Conservation (phyloP, 225 moss, liverwort and hornwort species). For the Antitrichia curtipendula region DNA sequence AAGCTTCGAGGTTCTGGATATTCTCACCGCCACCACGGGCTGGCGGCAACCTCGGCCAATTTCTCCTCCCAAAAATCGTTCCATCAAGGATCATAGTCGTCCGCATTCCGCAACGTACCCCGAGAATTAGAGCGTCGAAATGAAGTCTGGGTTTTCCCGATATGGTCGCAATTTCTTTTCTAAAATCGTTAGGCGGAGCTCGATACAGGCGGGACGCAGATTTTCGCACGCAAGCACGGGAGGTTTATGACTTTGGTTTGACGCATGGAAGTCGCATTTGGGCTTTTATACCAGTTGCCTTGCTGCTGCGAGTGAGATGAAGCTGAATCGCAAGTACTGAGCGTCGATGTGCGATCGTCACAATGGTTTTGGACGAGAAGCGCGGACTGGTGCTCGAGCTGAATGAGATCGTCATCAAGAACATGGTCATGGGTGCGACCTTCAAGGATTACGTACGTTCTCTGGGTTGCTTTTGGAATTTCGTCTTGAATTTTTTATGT, state of each 20-base stretch:
- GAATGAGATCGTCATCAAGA: constrained; percentile 55
- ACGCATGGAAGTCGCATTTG: background rate
- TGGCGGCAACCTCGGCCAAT: background rate
- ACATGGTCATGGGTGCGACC: constrained; percentile 74
- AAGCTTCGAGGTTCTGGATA: background rate
- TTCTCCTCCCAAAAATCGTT: background rate
- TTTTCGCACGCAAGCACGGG: background rate
- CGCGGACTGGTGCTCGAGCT: constrained; percentile 61
- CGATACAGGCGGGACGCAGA: background rate
- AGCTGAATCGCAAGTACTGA: background rate
- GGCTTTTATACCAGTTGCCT: background rate
- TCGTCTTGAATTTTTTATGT: background rate
- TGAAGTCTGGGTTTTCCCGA: background rate
- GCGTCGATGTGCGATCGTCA: background rate
- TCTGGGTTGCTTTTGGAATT: background rate
- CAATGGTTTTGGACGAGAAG: constrained; percentile 39
- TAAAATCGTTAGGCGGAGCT: background rate
- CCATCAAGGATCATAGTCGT: background rate
- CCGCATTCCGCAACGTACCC: no score
- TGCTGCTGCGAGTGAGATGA: background rate
- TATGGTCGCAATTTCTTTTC: background rate
- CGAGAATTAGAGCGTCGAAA: background rate
- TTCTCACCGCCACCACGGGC: background rate
- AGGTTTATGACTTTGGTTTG: background rate
- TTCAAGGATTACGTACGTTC: constrained; percentile 90